Evolutionary conservation across 768 basidiomycete genomes (phyloP).

Genomic region (Austroboletus eburneus): DNA sequence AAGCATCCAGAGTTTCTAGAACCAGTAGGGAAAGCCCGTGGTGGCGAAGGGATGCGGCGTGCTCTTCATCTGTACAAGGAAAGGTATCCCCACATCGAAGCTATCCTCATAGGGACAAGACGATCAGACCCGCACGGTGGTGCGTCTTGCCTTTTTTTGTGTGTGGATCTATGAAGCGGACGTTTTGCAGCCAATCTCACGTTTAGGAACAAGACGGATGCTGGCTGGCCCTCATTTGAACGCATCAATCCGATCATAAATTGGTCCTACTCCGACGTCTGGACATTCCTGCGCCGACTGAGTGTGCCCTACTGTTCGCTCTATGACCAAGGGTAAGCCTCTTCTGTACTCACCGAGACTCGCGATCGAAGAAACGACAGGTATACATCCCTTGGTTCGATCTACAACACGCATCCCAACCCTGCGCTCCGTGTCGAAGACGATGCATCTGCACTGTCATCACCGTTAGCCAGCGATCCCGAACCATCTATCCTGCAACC

Average conservation of each 20-base stretch:
- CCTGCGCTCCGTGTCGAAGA: slow-evolving; percentile 59
- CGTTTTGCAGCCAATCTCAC: slow-evolving; percentile 58
- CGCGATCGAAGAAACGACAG: slow-evolving; percentile 35
- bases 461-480: slow-evolving; percentile 17
- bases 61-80: slow-evolving; percentile 73
- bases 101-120: slow-evolving; percentile 87
- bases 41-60: slow-evolving; percentile 70
- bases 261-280: slow-evolving; percentile 89
- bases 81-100: slow-evolving; percentile 61
- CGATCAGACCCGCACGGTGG: slow-evolving; percentile 92
- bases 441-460: slow-evolving; percentile 16
- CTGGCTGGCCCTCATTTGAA: slow-evolving; percentile 85
- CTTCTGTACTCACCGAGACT: background rate
- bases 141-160: slow-evolving; percentile 35
- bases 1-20: slow-evolving; percentile 21
- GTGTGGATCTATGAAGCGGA: background rate
- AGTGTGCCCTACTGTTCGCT: slow-evolving; percentile 82
- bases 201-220: slow-evolving; percentile 76
- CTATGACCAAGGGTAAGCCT: slow-evolving; percentile 84
- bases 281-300: slow-evolving; percentile 75
- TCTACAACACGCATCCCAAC: slow-evolving; percentile 91
- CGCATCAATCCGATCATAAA: slow-evolving; percentile 95
- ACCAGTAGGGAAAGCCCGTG: slow-evolving; percentile 51
- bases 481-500: slow-evolving; percentile 4
- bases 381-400: slow-evolving; percentile 97